Evolutionary conservation across 345 rosid genomes (phyloP), one percentile per base, ranked within the genome.

Genomic region (Moringa oleifera): DNA sequence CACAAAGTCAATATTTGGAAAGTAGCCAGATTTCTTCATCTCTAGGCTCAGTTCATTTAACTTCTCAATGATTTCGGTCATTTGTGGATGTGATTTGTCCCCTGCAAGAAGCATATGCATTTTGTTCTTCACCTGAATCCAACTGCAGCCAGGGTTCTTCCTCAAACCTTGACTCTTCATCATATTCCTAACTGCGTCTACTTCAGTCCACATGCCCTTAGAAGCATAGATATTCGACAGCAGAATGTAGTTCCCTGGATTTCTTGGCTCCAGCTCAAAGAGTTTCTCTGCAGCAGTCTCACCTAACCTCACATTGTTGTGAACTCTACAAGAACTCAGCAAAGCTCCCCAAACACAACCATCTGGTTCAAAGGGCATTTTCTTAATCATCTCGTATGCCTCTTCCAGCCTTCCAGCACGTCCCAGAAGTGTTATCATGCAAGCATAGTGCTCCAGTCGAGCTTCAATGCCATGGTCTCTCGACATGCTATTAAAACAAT

Each of bases 261-360:
- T 85, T 58, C 25, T 68, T 0, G 85, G 86, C 76, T 85, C 88
- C 68, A 83, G 64, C 55, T 70, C 63, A 15, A 81, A 77, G 57
- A 81, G 80, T 57, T 79, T 68, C 25, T 65, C 65, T 20, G 88
- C 88, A 65, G 81, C 86, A 66, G 71, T 71, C 72, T 83, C 86
- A n/a, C 67, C 83, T 57, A 72, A 45, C 0, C 67, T 54, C 36
- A 75, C 62, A 53, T 75, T 67, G 47, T 79, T 75, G 19, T 79
- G 71, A 67, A 79, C 71, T 17, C 77, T 79, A 57, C 97, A 90
- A 47, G 91, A 84, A 71, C 82, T 84, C 46, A 88, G 85, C 66
- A 90, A 75, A 71, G 97, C 81, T 61, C 97, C 97, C 97, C 95
- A 90, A 53, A 88, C 73, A 51, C 90, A 81, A 37, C 81, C 83